A percentile compares a stretch with the other conserved stretches of the same genome.
Evolutionary conservation across 2,329 filamentous ascomycete genomes (phyloP).

Genomic region (Cordyceps fumosorosea): DNA sequence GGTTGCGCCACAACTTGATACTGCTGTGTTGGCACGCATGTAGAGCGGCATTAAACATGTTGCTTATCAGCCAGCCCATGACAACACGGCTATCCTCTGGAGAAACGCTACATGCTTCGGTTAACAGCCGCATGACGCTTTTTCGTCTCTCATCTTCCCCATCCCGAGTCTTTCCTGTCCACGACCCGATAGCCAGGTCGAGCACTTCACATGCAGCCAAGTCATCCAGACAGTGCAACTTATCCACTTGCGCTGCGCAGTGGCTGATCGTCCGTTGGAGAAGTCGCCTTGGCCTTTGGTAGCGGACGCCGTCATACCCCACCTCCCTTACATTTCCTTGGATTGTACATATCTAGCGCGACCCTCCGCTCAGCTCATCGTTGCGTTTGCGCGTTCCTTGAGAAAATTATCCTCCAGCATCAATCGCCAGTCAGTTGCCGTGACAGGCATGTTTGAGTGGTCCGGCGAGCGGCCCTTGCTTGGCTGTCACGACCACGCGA

Average conservation of each 20-base stretch:
- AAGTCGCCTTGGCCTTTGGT: conserved; percentile 2
- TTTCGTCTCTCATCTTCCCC: neutral
- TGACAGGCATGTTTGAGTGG: too few relatives aligned
- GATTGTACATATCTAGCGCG: neutral
- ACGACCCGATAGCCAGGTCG: neutral
- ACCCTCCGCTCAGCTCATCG: neutral
- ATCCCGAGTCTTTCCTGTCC: neutral
- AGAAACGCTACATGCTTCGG: neutral
- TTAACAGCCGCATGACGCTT: neutral
- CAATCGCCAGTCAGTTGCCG: too few relatives aligned
- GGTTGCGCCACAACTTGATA: neutral
- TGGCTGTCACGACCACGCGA: too few relatives aligned
- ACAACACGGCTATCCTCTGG: too few relatives aligned
- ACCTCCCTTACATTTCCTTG: conserved; percentile 1
- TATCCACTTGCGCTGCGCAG: neutral
- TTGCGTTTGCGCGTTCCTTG: too few relatives aligned
- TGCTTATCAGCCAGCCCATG: neutral
- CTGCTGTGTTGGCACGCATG: too few relatives aligned
- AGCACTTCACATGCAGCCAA: neutral
- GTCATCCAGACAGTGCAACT: neutral
- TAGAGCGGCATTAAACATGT: neutral
- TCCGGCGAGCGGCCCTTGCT: too few relatives aligned
- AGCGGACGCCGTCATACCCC: conserved; percentile 2
- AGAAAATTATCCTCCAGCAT: too few relatives aligned
- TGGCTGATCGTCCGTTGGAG: neutral